A percentile compares a stretch with the other conserved stretches of the same genome.
Conservation (phyloP, 2,329 filamentous ascomycete genomes). For the Cladosporium sp. region DNA sequence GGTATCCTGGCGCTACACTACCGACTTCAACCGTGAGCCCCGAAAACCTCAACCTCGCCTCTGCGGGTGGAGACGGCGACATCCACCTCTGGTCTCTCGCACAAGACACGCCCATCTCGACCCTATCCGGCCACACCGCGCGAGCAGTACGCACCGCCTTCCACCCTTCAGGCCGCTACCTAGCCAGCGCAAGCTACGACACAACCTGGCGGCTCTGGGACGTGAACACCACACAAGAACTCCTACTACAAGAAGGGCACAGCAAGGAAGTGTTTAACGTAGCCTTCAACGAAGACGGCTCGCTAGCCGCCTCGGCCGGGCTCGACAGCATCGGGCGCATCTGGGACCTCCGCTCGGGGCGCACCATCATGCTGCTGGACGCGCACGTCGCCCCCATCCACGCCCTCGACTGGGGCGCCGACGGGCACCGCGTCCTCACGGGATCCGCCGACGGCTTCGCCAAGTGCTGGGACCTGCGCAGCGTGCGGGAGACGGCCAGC, state of each 20-base stretch:
- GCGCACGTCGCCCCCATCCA: conserved; percentile 92
- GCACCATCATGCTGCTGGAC: conserved; percentile 94
- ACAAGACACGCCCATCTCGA: conserved; percentile 79
- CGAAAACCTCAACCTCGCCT: conserved; percentile 76
- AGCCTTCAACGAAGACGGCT: conserved; percentile 87
- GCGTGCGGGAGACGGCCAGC: conserved; percentile 76
- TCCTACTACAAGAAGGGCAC: conserved; percentile 55
- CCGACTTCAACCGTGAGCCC: conserved; percentile 63
- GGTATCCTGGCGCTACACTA: conserved; percentile 80
- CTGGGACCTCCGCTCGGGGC: conserved; percentile 89
- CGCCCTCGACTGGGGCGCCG: conserved; percentile 84
- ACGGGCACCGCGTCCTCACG: conserved; percentile 88
- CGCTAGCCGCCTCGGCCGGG: conserved; percentile 84
- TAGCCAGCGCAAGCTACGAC: conserved; percentile 92
- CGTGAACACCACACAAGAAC: conserved; percentile 14
- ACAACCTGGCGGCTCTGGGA: conserved; percentile 88
- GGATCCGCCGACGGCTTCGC: conserved; percentile 93
- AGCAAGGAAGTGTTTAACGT: conserved; percentile 89
- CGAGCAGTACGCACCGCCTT: conserved; percentile 92
- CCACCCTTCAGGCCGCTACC: conserved; percentile 83
- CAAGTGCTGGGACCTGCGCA: conserved; percentile 96
- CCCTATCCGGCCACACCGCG: conserved; percentile 76
- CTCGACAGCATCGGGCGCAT: conserved; percentile 91
- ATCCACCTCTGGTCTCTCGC: conserved; percentile 88
- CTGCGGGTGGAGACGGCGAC: conserved; percentile 82